Evolutionary conservation across 192 early-diverging fungal species (phyloP), one percentile per base, ranked within the genome.

Genomic region (Entophlyctis luteolus): DNA sequence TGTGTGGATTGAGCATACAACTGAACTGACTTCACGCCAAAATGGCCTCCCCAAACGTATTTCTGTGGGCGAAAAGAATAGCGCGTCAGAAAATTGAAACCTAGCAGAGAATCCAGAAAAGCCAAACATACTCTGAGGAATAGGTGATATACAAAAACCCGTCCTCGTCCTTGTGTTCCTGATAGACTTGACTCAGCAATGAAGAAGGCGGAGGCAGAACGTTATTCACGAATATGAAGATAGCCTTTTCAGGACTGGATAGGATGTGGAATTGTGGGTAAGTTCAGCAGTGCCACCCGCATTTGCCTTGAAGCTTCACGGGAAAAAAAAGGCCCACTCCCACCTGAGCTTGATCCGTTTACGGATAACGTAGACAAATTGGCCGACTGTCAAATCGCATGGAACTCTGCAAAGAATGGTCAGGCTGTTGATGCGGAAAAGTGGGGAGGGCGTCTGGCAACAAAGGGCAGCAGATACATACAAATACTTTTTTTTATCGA

Each of bases 401-500:
- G 96, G 96, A 3, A 98, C 96, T 12, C 76, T 78, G 49, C 0
- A 57, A 59, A 18, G 62, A 29, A 75, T 18, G 31, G 29, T 22
- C 25, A 49, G 16, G 22, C 33, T n/a, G n/a, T n/a, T n/a, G n/a
- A n/a, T n/a, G n/a, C n/a, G n/a, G n/a, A n/a, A n/a, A n/a, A n/a
- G n/a, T n/a, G n/a, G n/a, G n/a, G n/a, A n/a, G n/a, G n/a, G n/a
- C n/a, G n/a, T n/a, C n/a, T n/a, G n/a, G n/a, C 6, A 3, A 62
- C 2, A 14, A 33, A 48, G 45, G 37, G 48, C 8, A 8, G 10
- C 22, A 10, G 48, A 34, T 16, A 46, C 71, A 38, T 57, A 79
- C 57, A 98, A 82, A 66, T 98, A 98, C 77, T 98, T 98, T 71
- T 98, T 98, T 89, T 98, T 98, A 83, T 98, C 96, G 68, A 98